These are phyloP conservation scores for Amanita pseudoporphyria DNA, from an alignment of 768 basidiomycete species.

Conservation along the genomic window DNA sequence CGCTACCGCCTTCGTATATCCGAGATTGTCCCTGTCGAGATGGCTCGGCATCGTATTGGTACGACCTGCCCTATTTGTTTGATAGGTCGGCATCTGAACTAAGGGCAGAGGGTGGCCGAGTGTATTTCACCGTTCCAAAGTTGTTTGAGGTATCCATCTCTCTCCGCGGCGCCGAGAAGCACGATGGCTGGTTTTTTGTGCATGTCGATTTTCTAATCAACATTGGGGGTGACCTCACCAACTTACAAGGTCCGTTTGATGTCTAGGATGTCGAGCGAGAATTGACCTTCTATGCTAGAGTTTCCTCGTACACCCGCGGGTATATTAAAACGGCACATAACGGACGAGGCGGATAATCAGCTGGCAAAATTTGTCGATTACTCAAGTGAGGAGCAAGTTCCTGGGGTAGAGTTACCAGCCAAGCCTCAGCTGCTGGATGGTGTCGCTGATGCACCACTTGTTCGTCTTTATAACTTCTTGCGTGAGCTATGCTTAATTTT, in stretches of 20 bases:
- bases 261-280: background rate
- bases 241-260: constrained; percentile 46
- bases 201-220: constrained; percentile 65
- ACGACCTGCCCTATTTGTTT: constrained; percentile 9
- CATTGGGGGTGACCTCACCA: constrained; percentile 65
- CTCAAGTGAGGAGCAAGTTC: constrained; percentile 31
- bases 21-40: constrained; percentile 76
- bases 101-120: constrained; percentile 62
- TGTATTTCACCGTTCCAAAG: constrained; percentile 61
- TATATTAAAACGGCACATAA: constrained; percentile 53
- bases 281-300: constrained; percentile 29
- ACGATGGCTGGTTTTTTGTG: constrained; percentile 84
- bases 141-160: constrained; percentile 70
- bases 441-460: constrained; percentile 71
- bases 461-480: constrained; percentile 80
- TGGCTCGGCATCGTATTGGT: constrained; percentile 65
- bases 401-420: constrained; percentile 31
- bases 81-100: constrained; percentile 11
- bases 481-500: constrained; percentile 40
- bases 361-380: constrained; percentile 53
- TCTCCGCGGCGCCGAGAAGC: constrained; percentile 55
- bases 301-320: constrained; percentile 64
- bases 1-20: constrained; percentile 69
- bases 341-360: constrained; percentile 63
- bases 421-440: constrained; percentile 47